Evolutionary conservation across 352 stramenopile genomes (phyloP), one percentile per base, ranked within the genome.

Genomic region (Globisporangium cylindrosporum): DNA sequence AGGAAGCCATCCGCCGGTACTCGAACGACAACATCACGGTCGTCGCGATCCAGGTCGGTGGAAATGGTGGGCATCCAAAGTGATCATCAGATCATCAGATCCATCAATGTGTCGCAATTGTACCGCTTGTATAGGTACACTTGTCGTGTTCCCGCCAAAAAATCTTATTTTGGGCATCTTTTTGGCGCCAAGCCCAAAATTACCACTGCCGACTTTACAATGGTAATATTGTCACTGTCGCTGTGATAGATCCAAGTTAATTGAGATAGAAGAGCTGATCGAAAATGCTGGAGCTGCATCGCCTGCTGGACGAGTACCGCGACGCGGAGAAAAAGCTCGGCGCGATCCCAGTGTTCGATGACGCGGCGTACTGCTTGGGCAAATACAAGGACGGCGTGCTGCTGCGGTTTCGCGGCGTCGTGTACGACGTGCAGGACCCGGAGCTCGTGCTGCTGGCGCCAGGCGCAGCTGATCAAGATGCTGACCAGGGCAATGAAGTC

Each of bases 11-110:
- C 46, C 80, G 82, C 10, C 74, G 81, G 0, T 91, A 89, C 69
- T 91, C 84, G 4, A 92, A 90, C 65, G 86, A 94, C 76, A 94
- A 94, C 72, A 87, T 94, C 67, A 88, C 81, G 1, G 84, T 93
- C n/a, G 59, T 92, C 12, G 70, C 76, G 25, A 53, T 66, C 46
- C 32, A 66, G 5, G 46, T 86, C 20, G 55, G 56, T 74, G 22
- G 20, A 81, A 18, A 62, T 70, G 15, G 9, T 27, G 29, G 7
- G 3, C 14, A 48, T 15, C 20, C 0, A 49, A 20, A 49, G 41
- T 66, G 60, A 66, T 36, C 18, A 25, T n/a, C 51, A 57, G 18
- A 54, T 25, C 22, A 29, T 3, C n/a, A 29, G 27, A 32, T 32
- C 27, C 27, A 32, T 32, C 27, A 32, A 1, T 62, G 20, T 34